Evolutionary conservation across 495 filamentous ascomycete species (phyloP).

Genomic region (Darksidea phi): DNA sequence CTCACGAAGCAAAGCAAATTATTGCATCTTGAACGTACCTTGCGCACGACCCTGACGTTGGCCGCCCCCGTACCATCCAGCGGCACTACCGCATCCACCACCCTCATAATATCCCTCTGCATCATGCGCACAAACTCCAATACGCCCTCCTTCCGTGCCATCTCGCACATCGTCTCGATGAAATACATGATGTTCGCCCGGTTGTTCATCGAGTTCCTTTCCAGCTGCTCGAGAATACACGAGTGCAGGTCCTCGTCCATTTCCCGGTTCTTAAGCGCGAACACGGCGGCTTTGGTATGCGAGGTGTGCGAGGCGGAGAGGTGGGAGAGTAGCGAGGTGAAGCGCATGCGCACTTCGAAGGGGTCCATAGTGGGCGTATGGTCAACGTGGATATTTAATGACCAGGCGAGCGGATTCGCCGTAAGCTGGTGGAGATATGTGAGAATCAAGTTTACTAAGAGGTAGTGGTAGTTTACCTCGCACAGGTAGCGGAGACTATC

Average conservation of each 20-base stretch:
- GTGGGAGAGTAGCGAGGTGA: slow-evolving; percentile 81
- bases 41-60: slow-evolving; percentile 88
- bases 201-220: slow-evolving; percentile 90
- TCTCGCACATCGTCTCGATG: slow-evolving; percentile 89
- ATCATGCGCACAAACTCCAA: slow-evolving; percentile 86
- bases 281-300: slow-evolving; percentile 87
- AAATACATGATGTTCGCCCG: slow-evolving; percentile 99
- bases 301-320: slow-evolving; percentile 86
- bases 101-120: slow-evolving; percentile 81
- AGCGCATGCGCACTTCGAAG: slow-evolving; percentile 97
- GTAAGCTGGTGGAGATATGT: no score
- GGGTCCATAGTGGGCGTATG: slow-evolving; percentile 74
- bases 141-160: slow-evolving; percentile 72
- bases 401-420: no score
- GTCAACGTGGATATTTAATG: no score
- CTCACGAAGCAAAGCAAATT: no score
- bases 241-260: slow-evolving; percentile 95
- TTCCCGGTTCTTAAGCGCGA: slow-evolving; percentile 87
- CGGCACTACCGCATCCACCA: slow-evolving; percentile 86
- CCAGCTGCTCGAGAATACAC: slow-evolving; percentile 93
- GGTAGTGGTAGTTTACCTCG: background rate
- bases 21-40: slow-evolving; percentile 55
- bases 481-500: background rate
- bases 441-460: no score
- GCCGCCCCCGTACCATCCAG: slow-evolving; percentile 86